Conservation (phyloP, 768 basidiomycete species). For the Suillus ampliporus region DNA sequence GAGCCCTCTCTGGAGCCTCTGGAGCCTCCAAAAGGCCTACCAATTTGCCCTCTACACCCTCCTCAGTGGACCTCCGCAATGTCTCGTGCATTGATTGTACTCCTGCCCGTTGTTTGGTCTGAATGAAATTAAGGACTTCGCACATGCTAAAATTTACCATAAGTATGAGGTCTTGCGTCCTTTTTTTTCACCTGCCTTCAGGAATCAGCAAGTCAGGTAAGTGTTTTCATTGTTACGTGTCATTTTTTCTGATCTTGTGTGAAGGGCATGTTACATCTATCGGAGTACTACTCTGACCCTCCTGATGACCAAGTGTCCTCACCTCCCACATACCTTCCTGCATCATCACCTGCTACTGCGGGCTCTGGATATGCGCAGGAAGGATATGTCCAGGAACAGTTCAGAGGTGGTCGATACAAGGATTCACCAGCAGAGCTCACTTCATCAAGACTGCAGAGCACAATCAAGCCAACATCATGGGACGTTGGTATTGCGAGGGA, state of each 20-base stretch:
- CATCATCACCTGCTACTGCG: neutral
- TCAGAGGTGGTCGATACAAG: neutral
- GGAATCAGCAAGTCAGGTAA: neutral
- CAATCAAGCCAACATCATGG: neutral
- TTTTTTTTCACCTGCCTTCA: neutral
- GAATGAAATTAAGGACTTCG: neutral
- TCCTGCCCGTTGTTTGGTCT: neutral
- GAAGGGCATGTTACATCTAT: neutral
- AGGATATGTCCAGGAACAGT: neutral
- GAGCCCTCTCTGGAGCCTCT: neutral
- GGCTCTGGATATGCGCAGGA: neutral
- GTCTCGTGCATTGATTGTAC: no score
- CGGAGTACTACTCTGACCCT: neutral
- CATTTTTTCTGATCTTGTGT: neutral
- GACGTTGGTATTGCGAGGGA: neutral
- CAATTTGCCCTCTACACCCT: neutral
- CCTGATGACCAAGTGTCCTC: neutral
- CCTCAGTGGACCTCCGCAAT: neutral
- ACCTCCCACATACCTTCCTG: neutral
- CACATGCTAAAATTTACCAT: neutral
- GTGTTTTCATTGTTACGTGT: neutral
- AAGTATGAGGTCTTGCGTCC: neutral
- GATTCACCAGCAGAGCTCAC: neutral
- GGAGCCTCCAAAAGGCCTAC: neutral
- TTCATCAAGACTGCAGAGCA: neutral